A percentile compares a stretch with the other conserved stretches of the same genome.
Evolutionary conservation across 257 asterid genomes (phyloP).

Genomic region (Primulina eburnea): DNA sequence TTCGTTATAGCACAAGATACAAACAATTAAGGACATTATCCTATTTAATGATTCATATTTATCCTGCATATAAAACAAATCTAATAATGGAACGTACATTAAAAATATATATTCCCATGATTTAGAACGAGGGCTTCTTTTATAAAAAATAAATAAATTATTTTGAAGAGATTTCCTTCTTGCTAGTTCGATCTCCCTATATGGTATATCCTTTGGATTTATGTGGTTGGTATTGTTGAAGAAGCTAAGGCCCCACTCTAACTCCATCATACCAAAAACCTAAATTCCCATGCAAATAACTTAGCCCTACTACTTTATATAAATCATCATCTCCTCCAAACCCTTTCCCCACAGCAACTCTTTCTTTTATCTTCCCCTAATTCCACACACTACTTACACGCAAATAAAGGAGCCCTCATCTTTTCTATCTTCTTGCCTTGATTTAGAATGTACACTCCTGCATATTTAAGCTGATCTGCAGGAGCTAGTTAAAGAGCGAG

Average conservation of each 20-base stretch:
- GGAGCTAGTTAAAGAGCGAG: not conserved
- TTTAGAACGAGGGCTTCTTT: too few species aligned
- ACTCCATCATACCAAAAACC: constrained; percentile 39
- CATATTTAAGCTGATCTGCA: not conserved
- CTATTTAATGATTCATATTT: too few species aligned
- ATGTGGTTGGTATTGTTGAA: constrained; percentile 47
- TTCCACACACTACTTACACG: not conserved
- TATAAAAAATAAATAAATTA: too few species aligned
- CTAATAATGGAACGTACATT: too few species aligned
- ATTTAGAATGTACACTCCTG: not conserved
- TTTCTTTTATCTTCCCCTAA: constrained; percentile 12
- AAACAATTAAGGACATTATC: too few species aligned
- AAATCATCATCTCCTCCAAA: constrained; percentile 44
- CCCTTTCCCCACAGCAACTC: constrained; percentile 31
- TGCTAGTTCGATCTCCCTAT: not conserved
- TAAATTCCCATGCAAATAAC: constrained; percentile 47
- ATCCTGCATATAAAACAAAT: too few species aligned
- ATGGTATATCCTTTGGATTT: not conserved
- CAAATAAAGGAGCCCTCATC: not conserved
- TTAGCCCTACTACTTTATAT: constrained; percentile 41
- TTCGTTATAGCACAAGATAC: too few species aligned
- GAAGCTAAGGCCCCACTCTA: constrained; percentile 38
- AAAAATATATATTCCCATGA: too few species aligned
- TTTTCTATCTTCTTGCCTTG: not conserved
- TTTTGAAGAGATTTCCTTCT: too few species aligned